These are phyloP conservation scores for Funneliformis caledonium DNA, from an alignment of 371 early-diverging fungal species.

Conservation along the genomic window DNA sequence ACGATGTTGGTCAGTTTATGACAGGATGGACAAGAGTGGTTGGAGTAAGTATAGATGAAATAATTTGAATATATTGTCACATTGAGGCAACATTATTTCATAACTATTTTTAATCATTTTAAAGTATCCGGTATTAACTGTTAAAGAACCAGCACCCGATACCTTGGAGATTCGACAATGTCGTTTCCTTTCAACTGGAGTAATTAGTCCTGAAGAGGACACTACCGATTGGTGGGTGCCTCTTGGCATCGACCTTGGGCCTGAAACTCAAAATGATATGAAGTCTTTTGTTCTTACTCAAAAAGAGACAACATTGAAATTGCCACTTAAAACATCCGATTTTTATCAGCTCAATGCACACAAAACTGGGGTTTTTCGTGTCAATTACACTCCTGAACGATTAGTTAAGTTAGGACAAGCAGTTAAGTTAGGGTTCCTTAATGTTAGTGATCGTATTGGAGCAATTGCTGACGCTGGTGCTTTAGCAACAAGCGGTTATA, in stretches of 20 bases:
- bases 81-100: background rate
- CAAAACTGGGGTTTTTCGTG: constrained; percentile 69
- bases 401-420: constrained; percentile 54
- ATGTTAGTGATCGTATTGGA: constrained; percentile 63
- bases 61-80: background rate
- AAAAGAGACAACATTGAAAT: constrained; percentile 44
- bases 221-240: constrained; percentile 78
- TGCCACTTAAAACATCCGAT: constrained; percentile 42
- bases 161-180: constrained; percentile 64
- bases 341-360: constrained; percentile 68
- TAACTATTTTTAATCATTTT: constrained; percentile 12
- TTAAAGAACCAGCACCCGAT: constrained; percentile 55
- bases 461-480: constrained; percentile 67
- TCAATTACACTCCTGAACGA: constrained; percentile 60
- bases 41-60: constrained; percentile 57
- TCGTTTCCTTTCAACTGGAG: constrained; percentile 81
- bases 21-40: constrained; percentile 82
- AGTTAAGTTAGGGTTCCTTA: constrained; percentile 47
- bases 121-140: constrained; percentile 74
- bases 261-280: constrained; percentile 43
- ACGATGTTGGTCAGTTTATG: constrained; percentile 82
- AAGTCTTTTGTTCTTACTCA: constrained; percentile 46
- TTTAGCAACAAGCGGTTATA: constrained; percentile 65
- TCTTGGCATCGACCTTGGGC: constrained; percentile 52
- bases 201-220: constrained; percentile 71